Conservation (phyloP, 1,284 basidiomycete species). For the Moniliophthora roreri region DNA sequence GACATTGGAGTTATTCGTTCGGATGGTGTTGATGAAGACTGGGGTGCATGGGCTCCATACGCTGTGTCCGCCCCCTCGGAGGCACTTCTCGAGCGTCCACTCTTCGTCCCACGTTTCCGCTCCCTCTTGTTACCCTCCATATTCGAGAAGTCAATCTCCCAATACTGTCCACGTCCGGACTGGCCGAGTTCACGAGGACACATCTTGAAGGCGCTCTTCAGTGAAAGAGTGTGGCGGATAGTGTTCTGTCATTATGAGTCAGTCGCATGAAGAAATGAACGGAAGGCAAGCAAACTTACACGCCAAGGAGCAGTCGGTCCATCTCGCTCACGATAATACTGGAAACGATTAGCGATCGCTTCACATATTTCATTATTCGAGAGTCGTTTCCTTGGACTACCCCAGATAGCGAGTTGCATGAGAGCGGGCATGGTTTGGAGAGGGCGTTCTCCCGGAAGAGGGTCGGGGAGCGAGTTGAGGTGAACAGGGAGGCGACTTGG, state of each 20-base stretch:
- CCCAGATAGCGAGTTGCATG: slow-evolving; percentile 69
- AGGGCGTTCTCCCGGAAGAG: slow-evolving; percentile 49
- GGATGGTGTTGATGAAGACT: too few species aligned
- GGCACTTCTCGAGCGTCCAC: neutral
- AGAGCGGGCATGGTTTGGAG: slow-evolving; percentile 56
- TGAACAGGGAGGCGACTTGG: slow-evolving; percentile 35
- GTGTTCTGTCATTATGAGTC: slow-evolving; percentile 58
- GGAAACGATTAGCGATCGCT: slow-evolving; percentile 56
- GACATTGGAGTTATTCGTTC: too few species aligned
- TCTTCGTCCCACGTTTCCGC: slow-evolving; percentile 43
- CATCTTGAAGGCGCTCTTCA: slow-evolving; percentile 80
- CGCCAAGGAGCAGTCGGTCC: slow-evolving; percentile 59
- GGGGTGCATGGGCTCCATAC: too few species aligned
- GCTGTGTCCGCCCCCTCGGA: too few species aligned
- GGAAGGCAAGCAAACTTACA: slow-evolving; percentile 37
- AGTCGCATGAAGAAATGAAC: neutral
- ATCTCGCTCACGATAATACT: slow-evolving; percentile 44
- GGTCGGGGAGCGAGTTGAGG: slow-evolving; percentile 52
- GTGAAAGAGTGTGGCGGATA: slow-evolving; percentile 84
- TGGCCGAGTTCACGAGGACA: slow-evolving; percentile 56
- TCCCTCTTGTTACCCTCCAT: slow-evolving; percentile 61
- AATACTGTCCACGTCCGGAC: slow-evolving; percentile 74
- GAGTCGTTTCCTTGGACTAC: slow-evolving; percentile 52
- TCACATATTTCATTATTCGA: slow-evolving; percentile 67
- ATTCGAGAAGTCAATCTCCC: slow-evolving; percentile 57